Evolutionary conservation across 2,329 filamentous ascomycete species (phyloP).

Genomic region (Emydomyces testavorans): DNA sequence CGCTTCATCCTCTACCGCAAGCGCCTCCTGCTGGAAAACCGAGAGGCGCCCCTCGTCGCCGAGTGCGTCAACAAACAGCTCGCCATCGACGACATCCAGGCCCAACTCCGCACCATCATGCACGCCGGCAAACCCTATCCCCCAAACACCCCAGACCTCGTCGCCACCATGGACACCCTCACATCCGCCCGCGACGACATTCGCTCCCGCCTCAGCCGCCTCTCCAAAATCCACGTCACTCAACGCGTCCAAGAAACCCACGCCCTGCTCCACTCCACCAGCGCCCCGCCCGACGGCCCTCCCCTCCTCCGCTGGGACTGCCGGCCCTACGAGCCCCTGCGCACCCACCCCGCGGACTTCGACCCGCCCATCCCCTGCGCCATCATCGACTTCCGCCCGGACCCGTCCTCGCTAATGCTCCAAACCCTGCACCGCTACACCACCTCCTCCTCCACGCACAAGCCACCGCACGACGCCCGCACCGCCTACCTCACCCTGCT

Average conservation of each 20-base stretch:
- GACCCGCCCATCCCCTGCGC: conserved; percentile 44
- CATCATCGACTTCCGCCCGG: conserved; percentile 28
- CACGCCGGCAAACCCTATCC: conserved; percentile 5
- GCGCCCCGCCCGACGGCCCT: conserved; percentile 6
- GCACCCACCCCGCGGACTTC: conserved; percentile 49
- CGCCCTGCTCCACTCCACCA: background rate
- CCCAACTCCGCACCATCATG: conserved; percentile 9
- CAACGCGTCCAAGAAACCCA: conserved; percentile 6
- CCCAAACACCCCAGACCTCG: background rate
- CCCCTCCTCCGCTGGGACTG: conserved; percentile 56
- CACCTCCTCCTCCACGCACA: conserved; percentile 12
- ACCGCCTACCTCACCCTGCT: conserved; percentile 6
- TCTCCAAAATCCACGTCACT: background rate
- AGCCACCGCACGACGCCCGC: background rate
- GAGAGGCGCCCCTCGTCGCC: conserved; percentile 14
- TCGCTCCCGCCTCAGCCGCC: background rate
- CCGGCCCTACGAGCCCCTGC: conserved; percentile 58
- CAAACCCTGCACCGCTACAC: conserved; percentile 15
- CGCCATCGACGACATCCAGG: conserved; percentile 23
- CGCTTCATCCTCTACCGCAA: conserved; percentile 13
- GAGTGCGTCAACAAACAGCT: conserved; percentile 13
- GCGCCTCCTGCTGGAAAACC: conserved; percentile 24
- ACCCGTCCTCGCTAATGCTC: conserved; percentile 21
- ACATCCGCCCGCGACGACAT: background rate
- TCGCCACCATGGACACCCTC: background rate